Percentiles rank a stretch among this genome's conserved stretches.
phyloP scores from a whole-genome alignment of 768 basidiomycete genomes.

The Auricularia sp. region DNA sequence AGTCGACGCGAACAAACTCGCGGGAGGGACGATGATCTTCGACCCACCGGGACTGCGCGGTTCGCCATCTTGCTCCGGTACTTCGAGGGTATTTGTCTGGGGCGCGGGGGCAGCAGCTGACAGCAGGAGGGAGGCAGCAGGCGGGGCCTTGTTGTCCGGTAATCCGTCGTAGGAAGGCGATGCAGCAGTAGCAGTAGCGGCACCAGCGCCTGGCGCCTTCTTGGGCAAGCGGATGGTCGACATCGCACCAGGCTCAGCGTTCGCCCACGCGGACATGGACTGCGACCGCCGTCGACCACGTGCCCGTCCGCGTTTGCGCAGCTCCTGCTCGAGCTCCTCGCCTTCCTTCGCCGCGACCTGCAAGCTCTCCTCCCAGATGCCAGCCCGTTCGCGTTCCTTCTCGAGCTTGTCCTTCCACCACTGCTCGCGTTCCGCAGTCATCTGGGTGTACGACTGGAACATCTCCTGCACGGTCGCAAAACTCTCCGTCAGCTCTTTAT shows the following conservation, averaged over 20 bases:
- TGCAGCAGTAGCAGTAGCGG: constrained; percentile 12
- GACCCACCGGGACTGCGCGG: background rate
- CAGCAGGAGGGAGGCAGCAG: background rate
- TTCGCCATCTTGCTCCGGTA: background rate
- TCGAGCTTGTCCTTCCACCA: constrained; percentile 63
- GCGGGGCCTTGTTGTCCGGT: background rate
- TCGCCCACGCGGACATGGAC: constrained; percentile 20
- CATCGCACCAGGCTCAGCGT: constrained; percentile 30
- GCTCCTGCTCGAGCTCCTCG: constrained; percentile 70
- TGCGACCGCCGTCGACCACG: constrained; percentile 50
- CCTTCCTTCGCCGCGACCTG: constrained; percentile 79
- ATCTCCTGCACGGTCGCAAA: constrained; percentile 46
- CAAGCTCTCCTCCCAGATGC: constrained; percentile 85
- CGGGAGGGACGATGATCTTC: background rate
- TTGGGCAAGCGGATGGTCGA: background rate
- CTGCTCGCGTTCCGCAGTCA: constrained; percentile 68
- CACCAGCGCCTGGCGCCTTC: constrained; percentile 17
- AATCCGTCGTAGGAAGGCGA: background rate
- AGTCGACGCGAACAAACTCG: background rate
- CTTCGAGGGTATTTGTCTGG: background rate
- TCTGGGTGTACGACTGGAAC: constrained; percentile 56
- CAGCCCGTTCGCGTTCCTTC: constrained; percentile 52
- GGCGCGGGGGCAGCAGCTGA: background rate
- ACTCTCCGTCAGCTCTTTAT: constrained; percentile 51
- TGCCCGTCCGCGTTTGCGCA: constrained; percentile 34